Percentiles rank a stretch among this genome's conserved stretches.
Conservation (phyloP, 805 yeast genomes). For the Pichia sporocuriosa region DNA sequence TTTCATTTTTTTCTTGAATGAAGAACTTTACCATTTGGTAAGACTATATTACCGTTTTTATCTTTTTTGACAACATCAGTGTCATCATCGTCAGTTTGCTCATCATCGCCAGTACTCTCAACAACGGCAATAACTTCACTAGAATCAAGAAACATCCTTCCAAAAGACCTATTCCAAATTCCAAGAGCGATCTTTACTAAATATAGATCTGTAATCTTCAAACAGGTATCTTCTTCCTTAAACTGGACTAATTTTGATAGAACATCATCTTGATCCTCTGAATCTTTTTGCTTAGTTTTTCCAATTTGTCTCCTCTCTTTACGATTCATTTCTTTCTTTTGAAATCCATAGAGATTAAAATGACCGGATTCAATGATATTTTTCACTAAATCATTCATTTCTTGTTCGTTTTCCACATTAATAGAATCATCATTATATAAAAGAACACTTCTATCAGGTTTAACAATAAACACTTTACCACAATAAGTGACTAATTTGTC, state of each 20-base stretch:
- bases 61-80: constrained; percentile 16
- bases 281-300: constrained; percentile 1
- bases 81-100: not conserved
- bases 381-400: constrained; percentile 10
- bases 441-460: constrained; percentile 15
- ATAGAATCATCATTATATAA: constrained; percentile 9
- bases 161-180: no score
- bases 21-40: constrained; percentile 10
- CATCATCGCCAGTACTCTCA: not conserved
- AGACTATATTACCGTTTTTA: constrained; percentile 8
- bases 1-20: constrained; percentile 10
- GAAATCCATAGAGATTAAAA: constrained; percentile 13
- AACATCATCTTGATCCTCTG: not conserved
- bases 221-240: constrained; percentile 8
- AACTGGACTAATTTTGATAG: constrained; percentile 8
- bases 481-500: constrained; percentile 15
- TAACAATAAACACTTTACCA: constrained; percentile 17
- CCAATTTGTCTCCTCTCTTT: constrained; percentile 12
- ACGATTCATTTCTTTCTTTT: constrained; percentile 12
- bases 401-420: constrained; percentile 7
- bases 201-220: constrained; percentile 6
- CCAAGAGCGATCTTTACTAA: not conserved
- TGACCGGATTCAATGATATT: constrained; percentile 12
- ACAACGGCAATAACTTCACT: not conserved
- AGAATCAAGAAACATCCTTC: not conserved